Evolutionary conservation across 345 rosid species (phyloP).

Genomic region (Corymbia maculata): DNA sequence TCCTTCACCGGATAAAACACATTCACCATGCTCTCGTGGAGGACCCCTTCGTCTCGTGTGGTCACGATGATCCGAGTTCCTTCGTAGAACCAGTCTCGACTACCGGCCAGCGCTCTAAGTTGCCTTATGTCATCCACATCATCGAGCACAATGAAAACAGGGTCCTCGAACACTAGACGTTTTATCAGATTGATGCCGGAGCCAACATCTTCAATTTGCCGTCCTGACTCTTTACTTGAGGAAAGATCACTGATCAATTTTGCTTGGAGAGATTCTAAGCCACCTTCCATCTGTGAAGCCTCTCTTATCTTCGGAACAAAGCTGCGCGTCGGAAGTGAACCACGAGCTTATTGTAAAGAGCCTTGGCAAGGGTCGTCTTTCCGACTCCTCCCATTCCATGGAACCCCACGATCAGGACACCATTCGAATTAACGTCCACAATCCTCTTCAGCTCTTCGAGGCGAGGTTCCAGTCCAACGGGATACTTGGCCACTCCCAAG

Average conservation of each 20-base stretch:
- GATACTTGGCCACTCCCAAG: slow-evolving; percentile 22
- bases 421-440: slow-evolving; percentile 4
- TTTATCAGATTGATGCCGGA: slow-evolving; percentile 14
- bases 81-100: slow-evolving; percentile 27
- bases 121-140: slow-evolving; percentile 39
- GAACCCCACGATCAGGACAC: slow-evolving; percentile 15
- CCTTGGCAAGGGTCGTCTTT: slow-evolving; percentile 34
- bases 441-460: slow-evolving; percentile 2
- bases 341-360: slow-evolving; percentile 21
- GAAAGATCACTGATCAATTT: slow-evolving; percentile 18
- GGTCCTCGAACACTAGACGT: slow-evolving; percentile 2
- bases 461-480: slow-evolving; percentile 25
- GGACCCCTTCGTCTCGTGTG: slow-evolving; percentile 32
- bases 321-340: slow-evolving; percentile 6
- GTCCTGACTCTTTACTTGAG: neutral
- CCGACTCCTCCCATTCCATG: slow-evolving; percentile 35
- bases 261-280: slow-evolving; percentile 30
- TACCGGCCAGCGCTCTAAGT: slow-evolving; percentile 31
- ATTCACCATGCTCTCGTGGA: slow-evolving; percentile 14
- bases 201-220: neutral
- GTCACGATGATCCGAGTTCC: slow-evolving; percentile 55
- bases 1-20: slow-evolving; percentile 33
- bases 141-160: slow-evolving; percentile 43
- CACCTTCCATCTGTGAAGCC: slow-evolving; percentile 2
- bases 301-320: slow-evolving; percentile 26